Conservation (phyloP, 768 basidiomycete species). For the Lactarius psammicola region DNA sequence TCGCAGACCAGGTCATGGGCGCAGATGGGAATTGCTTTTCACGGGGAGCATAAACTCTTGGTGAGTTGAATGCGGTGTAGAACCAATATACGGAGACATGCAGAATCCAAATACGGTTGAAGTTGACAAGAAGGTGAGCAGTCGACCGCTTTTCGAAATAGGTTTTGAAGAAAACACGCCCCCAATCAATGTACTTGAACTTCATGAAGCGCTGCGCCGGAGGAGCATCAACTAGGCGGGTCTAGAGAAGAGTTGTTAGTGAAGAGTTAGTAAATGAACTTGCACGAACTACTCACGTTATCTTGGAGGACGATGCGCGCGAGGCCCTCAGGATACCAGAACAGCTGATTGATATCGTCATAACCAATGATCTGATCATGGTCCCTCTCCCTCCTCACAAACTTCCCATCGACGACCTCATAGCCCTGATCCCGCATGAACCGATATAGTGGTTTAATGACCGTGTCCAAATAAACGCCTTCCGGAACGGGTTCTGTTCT, state of each 20-base stretch:
- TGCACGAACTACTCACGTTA: slow-evolving; percentile 58
- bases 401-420: slow-evolving; percentile 92
- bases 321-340: slow-evolving; percentile 99
- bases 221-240: slow-evolving; percentile 86
- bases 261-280: background rate
- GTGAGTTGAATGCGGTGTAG: slow-evolving; percentile 97
- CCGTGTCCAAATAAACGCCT: slow-evolving; percentile 85
- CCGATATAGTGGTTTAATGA: slow-evolving; percentile 92
- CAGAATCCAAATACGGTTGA: slow-evolving; percentile 98
- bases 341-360: slow-evolving; percentile 98
- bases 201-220: slow-evolving; percentile 93
- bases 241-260: slow-evolving; percentile 43
- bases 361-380: slow-evolving; percentile 98
- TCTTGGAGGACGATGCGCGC: slow-evolving; percentile 88
- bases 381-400: slow-evolving; percentile 90
- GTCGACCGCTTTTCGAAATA: slow-evolving; percentile 95
- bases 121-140: slow-evolving; percentile 94
- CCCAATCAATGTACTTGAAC: slow-evolving; percentile 91
- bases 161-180: slow-evolving; percentile 96
- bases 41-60: slow-evolving; percentile 79
- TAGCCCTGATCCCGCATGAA: slow-evolving; percentile 98
- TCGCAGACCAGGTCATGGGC: slow-evolving; percentile 93
- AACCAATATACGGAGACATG: slow-evolving; percentile 94
- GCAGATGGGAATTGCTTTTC: slow-evolving; percentile 67
- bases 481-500: slow-evolving; percentile 90